Base-by-base conservation (phyloP, 2,329 filamentous ascomycete genomes). In the Colletotrichum brevisporum region DNA sequence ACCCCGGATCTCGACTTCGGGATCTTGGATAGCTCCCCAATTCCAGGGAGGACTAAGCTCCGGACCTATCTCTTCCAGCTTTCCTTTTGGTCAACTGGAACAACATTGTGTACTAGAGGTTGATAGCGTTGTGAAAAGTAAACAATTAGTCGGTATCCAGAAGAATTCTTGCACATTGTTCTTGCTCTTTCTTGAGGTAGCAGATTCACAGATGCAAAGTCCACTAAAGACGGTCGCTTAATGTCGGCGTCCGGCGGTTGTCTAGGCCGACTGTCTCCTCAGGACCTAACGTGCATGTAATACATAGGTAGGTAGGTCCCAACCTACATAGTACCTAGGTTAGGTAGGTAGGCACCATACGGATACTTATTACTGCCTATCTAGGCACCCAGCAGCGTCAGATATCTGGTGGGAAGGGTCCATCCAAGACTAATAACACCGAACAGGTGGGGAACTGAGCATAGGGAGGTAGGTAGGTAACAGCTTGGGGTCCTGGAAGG, bases 1-100 rank as follows among this genome's bases (percentile, higher is more conserved):
- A 70, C 58, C 68, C 68, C 54, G 58, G 64, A 68, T 67, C 58
- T 63, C 50, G 36, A 68, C 39, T 57, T 68, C 58, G 57, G 64
- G 55, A 69, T 61, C 55, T 69, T 43, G 45, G 12, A 27, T 13
- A 16, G 41, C 39, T 39, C 12, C 21, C 10, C 13, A n/a, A 16
- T 53, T 31, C 63, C 52, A n/a, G 39, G 39, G 53, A 8, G 41
- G 54, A 26, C 31, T 56, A 47, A 56, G 50, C 52, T n/a, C 43
- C 4, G 4, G 26, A 48, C 39, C 16, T 36, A 9, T 9, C 31
- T 63, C 53, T 18, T 48, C 6, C 31, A 47, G 24, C 21, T 54
- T 12, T n/a, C 8, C 15, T 27, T 26, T 67, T 45, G 67, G 24
- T 31, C 56, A 61, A 56, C 62, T 21, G 16, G 18, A 13, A 21